Conservation (phyloP, 2,329 filamentous ascomycete species). For the Fusarium anthophilum region DNA sequence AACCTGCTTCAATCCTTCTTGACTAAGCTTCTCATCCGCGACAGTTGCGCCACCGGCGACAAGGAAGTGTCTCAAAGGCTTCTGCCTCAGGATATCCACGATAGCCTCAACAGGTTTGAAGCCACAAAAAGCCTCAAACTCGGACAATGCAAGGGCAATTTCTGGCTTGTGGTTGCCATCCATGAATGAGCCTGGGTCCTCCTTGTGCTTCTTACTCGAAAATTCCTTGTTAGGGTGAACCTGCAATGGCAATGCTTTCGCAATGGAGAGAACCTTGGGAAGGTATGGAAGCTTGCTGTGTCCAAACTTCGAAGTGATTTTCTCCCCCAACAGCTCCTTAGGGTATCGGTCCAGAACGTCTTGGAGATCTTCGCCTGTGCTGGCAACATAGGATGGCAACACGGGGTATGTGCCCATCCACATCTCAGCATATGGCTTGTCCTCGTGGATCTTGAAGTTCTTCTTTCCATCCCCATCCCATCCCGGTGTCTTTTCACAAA, state of each 20-base stretch:
- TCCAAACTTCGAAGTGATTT: slow-evolving; percentile 68
- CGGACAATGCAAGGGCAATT: slow-evolving; percentile 75
- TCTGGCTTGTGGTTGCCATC: slow-evolving; percentile 84
- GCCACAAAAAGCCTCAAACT: slow-evolving; percentile 80
- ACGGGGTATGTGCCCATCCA: slow-evolving; percentile 84
- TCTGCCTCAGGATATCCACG: slow-evolving; percentile 64
- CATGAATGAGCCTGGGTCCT: slow-evolving; percentile 72
- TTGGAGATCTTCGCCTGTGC: slow-evolving; percentile 70
- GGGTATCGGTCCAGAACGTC: slow-evolving; percentile 71
- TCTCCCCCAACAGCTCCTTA: slow-evolving; percentile 70
- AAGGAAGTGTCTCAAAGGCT: slow-evolving; percentile 36
- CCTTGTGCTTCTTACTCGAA: slow-evolving; percentile 68
- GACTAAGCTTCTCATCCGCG: slow-evolving; percentile 52
- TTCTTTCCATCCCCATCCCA: slow-evolving; percentile 32
- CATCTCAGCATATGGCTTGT: slow-evolving; percentile 70
- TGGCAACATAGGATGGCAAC: slow-evolving; percentile 70
- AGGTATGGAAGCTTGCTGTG: slow-evolving; percentile 73
- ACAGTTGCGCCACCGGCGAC: slow-evolving; percentile 26
- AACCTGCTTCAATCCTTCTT: slow-evolving; percentile 60
- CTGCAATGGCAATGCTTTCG: slow-evolving; percentile 78
- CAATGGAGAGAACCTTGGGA: slow-evolving; percentile 80
- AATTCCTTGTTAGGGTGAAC: slow-evolving; percentile 78
- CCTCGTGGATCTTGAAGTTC: slow-evolving; percentile 71
- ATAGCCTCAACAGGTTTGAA: slow-evolving; percentile 74
- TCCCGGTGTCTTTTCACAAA: slow-evolving; percentile 72